Conservation (phyloP, 345 rosid species). For the Geranium brycei region DNA sequence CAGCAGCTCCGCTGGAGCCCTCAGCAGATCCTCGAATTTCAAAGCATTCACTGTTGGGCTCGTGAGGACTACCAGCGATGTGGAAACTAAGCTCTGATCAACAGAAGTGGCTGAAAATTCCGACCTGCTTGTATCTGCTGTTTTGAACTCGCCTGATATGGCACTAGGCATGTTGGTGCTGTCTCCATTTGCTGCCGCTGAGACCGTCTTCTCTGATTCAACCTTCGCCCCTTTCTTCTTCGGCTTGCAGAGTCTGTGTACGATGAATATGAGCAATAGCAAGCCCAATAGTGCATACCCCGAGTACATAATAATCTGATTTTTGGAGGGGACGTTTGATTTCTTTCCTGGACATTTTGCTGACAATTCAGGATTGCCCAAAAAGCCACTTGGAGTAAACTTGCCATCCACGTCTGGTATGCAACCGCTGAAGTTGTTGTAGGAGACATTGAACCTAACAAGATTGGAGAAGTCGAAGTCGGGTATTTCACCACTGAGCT, state of each 20-base stretch:
- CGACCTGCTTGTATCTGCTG: slow-evolving; percentile 13
- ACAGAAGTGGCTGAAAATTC: slow-evolving; percentile 15
- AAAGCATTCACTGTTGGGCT: slow-evolving; percentile 31
- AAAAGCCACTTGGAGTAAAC: slow-evolving; percentile 19
- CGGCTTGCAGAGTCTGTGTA: slow-evolving; percentile 11
- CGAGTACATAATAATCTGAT: slow-evolving; percentile 25
- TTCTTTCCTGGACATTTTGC: slow-evolving; percentile 18
- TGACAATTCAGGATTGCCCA: slow-evolving; percentile 27
- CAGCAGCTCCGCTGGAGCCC: slow-evolving; percentile 56
- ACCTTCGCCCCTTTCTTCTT: slow-evolving; percentile 12
- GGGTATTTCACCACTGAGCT: slow-evolving; percentile 34
- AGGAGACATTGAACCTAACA: slow-evolving; percentile 37
- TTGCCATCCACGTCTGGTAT: slow-evolving; percentile 18
- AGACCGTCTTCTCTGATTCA: slow-evolving; percentile 13
- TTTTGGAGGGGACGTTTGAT: slow-evolving; percentile 9
- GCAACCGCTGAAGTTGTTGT: slow-evolving; percentile 36
- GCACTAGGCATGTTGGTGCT: slow-evolving; percentile 9
- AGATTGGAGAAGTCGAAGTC: slow-evolving; percentile 32
- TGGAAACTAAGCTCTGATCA: slow-evolving; percentile 22
- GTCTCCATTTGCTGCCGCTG: slow-evolving; percentile 22
- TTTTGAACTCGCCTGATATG: slow-evolving; percentile 13
- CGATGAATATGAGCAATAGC: slow-evolving; percentile 11
- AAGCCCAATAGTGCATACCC: slow-evolving; percentile 31
- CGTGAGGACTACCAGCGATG: slow-evolving; percentile 33
- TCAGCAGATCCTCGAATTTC: slow-evolving; percentile 40